Base-by-base conservation (phyloP, 345 rosid species). In the Dimocarpus longan region DNA sequence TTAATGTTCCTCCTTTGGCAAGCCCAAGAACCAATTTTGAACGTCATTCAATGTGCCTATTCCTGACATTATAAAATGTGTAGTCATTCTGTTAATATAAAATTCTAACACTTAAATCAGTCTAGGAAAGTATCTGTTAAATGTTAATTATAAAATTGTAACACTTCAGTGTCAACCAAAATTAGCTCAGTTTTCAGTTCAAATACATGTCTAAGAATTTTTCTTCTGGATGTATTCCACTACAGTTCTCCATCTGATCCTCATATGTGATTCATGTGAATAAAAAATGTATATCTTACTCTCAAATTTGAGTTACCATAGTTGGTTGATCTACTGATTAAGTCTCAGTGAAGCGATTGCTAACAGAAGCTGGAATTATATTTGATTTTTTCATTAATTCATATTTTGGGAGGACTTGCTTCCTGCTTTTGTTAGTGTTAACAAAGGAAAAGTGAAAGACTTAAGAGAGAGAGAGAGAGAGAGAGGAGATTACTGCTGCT, bases 331-430 rank as follows among this genome's bases (percentile, higher is more conserved):
- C 57, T 52, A 16, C 57, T 52, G 57, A 15, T 16, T 54, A 54
- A 16, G 59, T 54, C 1, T 54, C 56, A 50, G 18, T 12, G 16
- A 50, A 50, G 56, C 5, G 6, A 50, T 50, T 5, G 4, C 1
- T 50, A 50, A 50, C 0, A 50, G 16, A 50, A 13, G 56, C 13
- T 11, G 56, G 69, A 37, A 44, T 60, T 12, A 16, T 73, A 12
- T 74, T 22, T 19, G 12, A 59, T 3, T 59, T 19, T 18, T 57
- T 59, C 76, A 73, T 6, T 54, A 42, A 11, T 37, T 40, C 52
- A 39, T 40, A 56, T 72, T 32, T 43, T 8, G 28, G 76, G 42
- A 32, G n/a, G 63, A 73, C 65, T 63, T 60, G 68, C 42, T 43
- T 43, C 68, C 22, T 62, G 43, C 43, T 74, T 63, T 62, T 62